A percentile compares a stretch with the other conserved stretches of the same genome.
phyloP scores from a whole-genome alignment of 164 flowering plant genomes.

The Berberis thunbergii region DNA sequence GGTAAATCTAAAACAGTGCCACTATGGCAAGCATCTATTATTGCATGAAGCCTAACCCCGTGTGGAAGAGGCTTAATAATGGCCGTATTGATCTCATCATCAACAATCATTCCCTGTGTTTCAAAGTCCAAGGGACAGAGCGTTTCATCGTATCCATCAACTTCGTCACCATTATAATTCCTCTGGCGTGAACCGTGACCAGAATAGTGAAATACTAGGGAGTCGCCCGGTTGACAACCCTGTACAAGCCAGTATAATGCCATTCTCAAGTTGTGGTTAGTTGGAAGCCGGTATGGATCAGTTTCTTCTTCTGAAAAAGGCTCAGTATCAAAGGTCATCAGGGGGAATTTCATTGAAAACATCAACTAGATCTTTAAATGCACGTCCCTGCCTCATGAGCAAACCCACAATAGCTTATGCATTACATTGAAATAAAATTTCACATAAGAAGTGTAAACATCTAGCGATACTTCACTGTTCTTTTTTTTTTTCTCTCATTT shows the following conservation, averaged over 20 bases:
- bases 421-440: too few relatives aligned
- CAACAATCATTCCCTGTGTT: constrained; percentile 90
- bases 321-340: constrained; percentile 4
- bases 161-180: constrained; percentile 77
- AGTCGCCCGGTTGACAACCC: constrained; percentile 82
- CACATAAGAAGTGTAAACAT: too few relatives aligned
- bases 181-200: constrained; percentile 86
- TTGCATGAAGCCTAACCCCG: constrained; percentile 84
- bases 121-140: constrained; percentile 79
- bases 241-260: constrained; percentile 80
- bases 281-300: constrained; percentile 61
- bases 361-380: neutral
- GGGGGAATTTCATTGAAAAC: neutral
- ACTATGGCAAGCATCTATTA: constrained; percentile 86
- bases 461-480: too few relatives aligned
- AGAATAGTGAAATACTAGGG: constrained; percentile 76
- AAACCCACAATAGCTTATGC: too few relatives aligned
- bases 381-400: too few relatives aligned
- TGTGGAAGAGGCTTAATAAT: constrained; percentile 67
- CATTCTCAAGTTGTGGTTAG: constrained; percentile 65
- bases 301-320: constrained; percentile 72
- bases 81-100: constrained; percentile 78
- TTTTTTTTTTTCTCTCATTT: too few relatives aligned
- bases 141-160: constrained; percentile 92
- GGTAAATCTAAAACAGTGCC: constrained; percentile 85